Percentiles rank a stretch among this genome's conserved stretches.
Conservation (phyloP, 2,329 filamentous ascomycete species). For the Diaporthe helianthi region DNA sequence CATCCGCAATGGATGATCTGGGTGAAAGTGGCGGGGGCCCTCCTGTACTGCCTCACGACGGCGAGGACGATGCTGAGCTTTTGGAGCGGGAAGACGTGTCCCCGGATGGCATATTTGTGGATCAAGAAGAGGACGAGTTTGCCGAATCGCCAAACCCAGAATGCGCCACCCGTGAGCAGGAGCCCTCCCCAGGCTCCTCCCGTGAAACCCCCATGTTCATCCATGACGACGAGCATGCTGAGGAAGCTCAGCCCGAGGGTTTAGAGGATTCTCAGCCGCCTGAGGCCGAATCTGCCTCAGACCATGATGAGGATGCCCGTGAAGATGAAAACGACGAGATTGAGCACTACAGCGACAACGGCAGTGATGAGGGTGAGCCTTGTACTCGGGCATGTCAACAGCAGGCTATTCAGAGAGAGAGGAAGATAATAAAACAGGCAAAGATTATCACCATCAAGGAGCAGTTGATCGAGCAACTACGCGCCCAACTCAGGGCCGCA, state of each 20-base stretch:
- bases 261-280: not conserved
- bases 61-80: not conserved
- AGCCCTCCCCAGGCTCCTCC: not conserved
- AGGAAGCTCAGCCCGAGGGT: not conserved
- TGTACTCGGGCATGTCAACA: too few species aligned
- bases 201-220: not conserved
- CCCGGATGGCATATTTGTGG: not conserved
- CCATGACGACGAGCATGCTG: not conserved
- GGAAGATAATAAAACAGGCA: too few species aligned
- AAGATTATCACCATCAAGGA: too few species aligned
- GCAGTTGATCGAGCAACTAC: too few species aligned
- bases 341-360: too few species aligned
- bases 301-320: not conserved
- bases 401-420: too few species aligned
- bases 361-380: not conserved
- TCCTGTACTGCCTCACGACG: too few species aligned
- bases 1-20: not conserved
- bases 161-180: not conserved
- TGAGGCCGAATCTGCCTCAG: not conserved
- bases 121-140: not conserved
- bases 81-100: not conserved
- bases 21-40: not conserved
- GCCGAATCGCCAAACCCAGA: not conserved
- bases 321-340: too few species aligned
- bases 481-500: too few species aligned